phyloP scores from a whole-genome alignment of 208 protist genomes.

The Leishmania aethiopica region DNA sequence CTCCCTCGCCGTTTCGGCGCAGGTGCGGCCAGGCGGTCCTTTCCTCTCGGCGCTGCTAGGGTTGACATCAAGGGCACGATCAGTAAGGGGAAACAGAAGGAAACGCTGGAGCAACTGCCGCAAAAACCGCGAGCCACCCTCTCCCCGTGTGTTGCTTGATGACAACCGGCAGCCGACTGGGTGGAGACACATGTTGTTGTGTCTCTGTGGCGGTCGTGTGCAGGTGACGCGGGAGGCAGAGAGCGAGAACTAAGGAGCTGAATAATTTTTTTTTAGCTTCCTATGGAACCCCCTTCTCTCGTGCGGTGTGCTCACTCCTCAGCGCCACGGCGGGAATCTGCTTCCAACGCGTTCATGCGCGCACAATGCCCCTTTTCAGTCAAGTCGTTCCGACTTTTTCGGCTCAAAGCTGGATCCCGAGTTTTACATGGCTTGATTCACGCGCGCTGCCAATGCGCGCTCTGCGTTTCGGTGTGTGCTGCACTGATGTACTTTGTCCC shows the following conservation, averaged over 20 bases:
- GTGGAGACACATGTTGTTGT: neutral
- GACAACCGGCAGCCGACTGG: neutral
- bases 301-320: too few relatives aligned
- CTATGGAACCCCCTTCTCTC: neutral
- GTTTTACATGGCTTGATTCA: neutral
- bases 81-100: constrained; percentile 14
- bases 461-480: too few relatives aligned
- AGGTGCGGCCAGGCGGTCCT: neutral
- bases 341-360: neutral
- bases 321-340: neutral
- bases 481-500: neutral
- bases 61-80: constrained; percentile 3
- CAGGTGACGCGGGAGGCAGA: neutral
- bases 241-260: neutral
- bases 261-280: neutral
- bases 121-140: neutral
- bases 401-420: neutral
- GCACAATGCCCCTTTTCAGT: neutral
- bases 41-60: neutral
- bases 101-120: neutral
- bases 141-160: too few relatives aligned
- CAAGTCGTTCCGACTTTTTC: neutral
- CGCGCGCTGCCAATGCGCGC: neutral
- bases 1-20: neutral
- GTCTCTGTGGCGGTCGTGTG: neutral